A percentile compares a stretch with the other conserved stretches of the same genome.
Conservation (phyloP, 2,329 filamentous ascomycete species). For the Pseudogymnoascus sp. region DNA sequence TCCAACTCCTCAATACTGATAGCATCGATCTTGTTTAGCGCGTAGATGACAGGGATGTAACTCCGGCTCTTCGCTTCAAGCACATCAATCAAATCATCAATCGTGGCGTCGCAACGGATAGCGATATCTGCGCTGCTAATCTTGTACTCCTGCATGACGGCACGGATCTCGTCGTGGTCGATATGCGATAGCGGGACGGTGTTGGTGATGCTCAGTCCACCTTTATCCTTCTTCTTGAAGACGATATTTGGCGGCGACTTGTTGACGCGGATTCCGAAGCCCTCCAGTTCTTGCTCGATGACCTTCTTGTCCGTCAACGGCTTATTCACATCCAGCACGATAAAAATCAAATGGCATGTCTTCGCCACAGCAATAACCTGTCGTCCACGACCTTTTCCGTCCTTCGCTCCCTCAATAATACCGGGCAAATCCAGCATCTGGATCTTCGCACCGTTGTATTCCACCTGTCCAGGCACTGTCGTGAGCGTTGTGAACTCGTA, state of each 20-base stretch:
- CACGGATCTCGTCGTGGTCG: slow-evolving; percentile 92
- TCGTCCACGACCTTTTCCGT: slow-evolving; percentile 92
- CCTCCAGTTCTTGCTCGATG: slow-evolving; percentile 91
- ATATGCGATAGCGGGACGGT: slow-evolving; percentile 90
- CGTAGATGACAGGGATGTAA: slow-evolving; percentile 98
- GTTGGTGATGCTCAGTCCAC: slow-evolving; percentile 90
- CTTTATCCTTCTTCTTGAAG: slow-evolving; percentile 99
- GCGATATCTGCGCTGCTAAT: slow-evolving; percentile 96
- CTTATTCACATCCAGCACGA: slow-evolving; percentile 97
- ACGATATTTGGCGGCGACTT: slow-evolving; percentile 95
- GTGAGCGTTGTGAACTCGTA: slow-evolving; percentile 99
- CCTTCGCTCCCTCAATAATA: slow-evolving; percentile 98
- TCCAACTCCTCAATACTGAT: slow-evolving; percentile 98
- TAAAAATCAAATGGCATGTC: slow-evolving; percentile 97
- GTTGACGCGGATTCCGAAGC: slow-evolving; percentile 96
- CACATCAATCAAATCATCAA: slow-evolving; percentile 94
- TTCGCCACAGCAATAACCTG: slow-evolving; percentile 99
- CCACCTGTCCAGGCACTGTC: slow-evolving; percentile 89
- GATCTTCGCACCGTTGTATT: slow-evolving; percentile 94
- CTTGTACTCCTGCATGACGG: slow-evolving; percentile 93
- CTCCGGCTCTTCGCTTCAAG: slow-evolving; percentile 89
- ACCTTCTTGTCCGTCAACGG: slow-evolving; percentile 93
- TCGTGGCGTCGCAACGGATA: slow-evolving; percentile 93
- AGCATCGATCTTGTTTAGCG: slow-evolving; percentile 97
- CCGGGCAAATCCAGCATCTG: slow-evolving; percentile 97